phyloP scores from a whole-genome alignment of 352 stramenopile genomes.

The Phytopythium sindhum region DNA sequence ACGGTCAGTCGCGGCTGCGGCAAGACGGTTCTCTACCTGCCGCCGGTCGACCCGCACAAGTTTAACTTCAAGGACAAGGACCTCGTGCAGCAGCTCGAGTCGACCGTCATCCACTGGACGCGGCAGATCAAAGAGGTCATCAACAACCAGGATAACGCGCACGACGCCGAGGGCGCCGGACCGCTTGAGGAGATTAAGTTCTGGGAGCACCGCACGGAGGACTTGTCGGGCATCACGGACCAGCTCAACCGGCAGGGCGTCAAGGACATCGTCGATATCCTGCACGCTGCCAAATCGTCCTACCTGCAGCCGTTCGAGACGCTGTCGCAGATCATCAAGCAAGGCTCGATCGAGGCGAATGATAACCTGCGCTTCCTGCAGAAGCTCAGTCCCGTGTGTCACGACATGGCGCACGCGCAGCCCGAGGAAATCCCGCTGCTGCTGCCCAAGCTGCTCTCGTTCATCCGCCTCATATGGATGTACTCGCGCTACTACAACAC shows the following conservation, averaged over 20 bases:
- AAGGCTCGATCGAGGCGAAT: conserved; percentile 89
- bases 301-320: conserved; percentile 93
- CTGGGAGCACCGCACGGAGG: conserved; percentile 90
- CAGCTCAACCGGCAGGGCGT: conserved; percentile 91
- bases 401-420: conserved; percentile 82
- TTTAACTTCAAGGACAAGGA: conserved; percentile 93
- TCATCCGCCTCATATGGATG: conserved; percentile 94
- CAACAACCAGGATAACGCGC: conserved; percentile 93
- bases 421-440: conserved; percentile 89
- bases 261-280: conserved; percentile 87
- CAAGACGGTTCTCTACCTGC: conserved; percentile 94
- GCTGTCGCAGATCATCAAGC: conserved; percentile 91
- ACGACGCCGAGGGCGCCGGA: conserved; percentile 87
- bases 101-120: conserved; percentile 96
- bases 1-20: conserved; percentile 87
- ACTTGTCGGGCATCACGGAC: conserved; percentile 92
- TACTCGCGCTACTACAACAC: conserved; percentile 95
- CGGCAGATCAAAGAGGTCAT: conserved; percentile 97
- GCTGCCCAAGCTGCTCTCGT: conserved; percentile 90
- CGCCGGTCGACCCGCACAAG: conserved; percentile 74
- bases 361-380: conserved; percentile 95
- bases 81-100: conserved; percentile 94
- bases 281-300: conserved; percentile 88
- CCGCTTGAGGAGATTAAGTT: conserved; percentile 96
- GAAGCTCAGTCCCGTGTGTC: conserved; percentile 88